phyloP scores from a whole-genome alignment of 768 basidiomycete species.

The Leccinellum albellum region DNA sequence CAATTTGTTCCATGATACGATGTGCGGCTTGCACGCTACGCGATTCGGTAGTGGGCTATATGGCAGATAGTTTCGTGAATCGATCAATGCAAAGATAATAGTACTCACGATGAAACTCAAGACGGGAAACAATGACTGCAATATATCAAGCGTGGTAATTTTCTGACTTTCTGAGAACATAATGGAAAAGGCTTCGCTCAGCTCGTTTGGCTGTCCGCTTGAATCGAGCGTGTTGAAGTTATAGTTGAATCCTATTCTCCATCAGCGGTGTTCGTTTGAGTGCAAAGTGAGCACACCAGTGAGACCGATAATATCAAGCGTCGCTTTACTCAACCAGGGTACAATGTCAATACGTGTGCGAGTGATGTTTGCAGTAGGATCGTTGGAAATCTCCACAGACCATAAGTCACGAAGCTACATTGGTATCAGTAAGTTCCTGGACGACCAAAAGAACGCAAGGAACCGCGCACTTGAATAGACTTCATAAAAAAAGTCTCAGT shows the following conservation, averaged over 20 bases:
- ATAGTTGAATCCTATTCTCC: slow-evolving; percentile 36
- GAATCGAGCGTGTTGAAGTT: slow-evolving; percentile 32
- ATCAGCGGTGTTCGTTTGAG: background rate
- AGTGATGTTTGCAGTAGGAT: slow-evolving; percentile 17
- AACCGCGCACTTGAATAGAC: slow-evolving; percentile 23
- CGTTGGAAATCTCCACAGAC: slow-evolving; percentile 31
- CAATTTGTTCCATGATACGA: slow-evolving; percentile 37
- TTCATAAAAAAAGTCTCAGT: slow-evolving; percentile 57
- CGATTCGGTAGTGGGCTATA: background rate
- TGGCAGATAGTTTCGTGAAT: background rate
- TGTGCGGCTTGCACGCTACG: background rate
- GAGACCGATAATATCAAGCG: slow-evolving; percentile 42
- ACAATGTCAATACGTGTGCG: slow-evolving; percentile 29
- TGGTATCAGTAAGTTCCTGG: background rate
- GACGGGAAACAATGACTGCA: slow-evolving; percentile 35
- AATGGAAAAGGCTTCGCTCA: slow-evolving; percentile 32
- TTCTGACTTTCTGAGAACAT: slow-evolving; percentile 22
- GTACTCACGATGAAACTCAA: slow-evolving; percentile 38
- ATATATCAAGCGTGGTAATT: slow-evolving; percentile 24
- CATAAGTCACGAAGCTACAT: slow-evolving; percentile 47
- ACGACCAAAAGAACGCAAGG: background rate
- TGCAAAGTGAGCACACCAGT: slow-evolving; percentile 26
- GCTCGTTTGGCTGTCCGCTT: slow-evolving; percentile 25
- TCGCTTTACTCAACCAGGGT: slow-evolving; percentile 33
- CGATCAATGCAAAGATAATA: background rate